phyloP scores from a whole-genome alignment of 2,329 filamentous ascomycete species.

The Colletotrichum sidae region DNA sequence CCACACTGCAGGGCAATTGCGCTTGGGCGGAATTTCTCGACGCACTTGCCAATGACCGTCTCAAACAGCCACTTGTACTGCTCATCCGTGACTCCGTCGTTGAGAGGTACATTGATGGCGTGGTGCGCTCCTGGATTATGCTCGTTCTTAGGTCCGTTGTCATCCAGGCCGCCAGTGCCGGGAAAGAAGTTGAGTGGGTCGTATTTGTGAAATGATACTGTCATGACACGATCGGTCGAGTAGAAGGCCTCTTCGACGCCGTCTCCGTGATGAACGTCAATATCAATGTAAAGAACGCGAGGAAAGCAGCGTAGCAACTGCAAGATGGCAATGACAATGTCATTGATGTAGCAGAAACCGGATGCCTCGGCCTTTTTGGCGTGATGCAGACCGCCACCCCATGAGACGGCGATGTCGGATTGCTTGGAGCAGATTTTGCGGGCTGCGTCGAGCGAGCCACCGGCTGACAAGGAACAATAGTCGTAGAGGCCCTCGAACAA shows the following conservation, averaged over 20 bases:
- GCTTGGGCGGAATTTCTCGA: constrained; percentile 86
- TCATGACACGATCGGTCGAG: constrained; percentile 90
- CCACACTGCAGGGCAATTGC: constrained; percentile 97
- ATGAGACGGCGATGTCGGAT: constrained; percentile 96
- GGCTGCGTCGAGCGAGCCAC: constrained; percentile 90
- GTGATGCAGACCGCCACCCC: constrained; percentile 96
- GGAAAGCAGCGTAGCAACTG: constrained; percentile 85
- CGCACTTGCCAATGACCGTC: constrained; percentile 79
- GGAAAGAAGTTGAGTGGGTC: constrained; percentile 88
- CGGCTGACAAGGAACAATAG: constrained; percentile 94
- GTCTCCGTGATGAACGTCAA: constrained; percentile 92
- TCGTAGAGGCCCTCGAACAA: constrained; percentile 96
- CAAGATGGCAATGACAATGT: constrained; percentile 94
- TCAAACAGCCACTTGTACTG: constrained; percentile 91
- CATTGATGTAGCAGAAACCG: constrained; percentile 99
- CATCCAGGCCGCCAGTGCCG: constrained; percentile 87
- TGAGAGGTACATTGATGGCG: constrained; percentile 88
- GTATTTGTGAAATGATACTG: constrained; percentile 96
- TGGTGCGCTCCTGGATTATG: constrained; percentile 91
- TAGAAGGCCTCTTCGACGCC: constrained; percentile 93
- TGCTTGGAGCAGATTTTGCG: constrained; percentile 87
- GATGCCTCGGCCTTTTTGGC: constrained; percentile 94
- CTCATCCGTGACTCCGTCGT: constrained; percentile 90
- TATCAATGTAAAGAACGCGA: constrained; percentile 93
- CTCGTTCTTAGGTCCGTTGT: constrained; percentile 85